Conservation (phyloP, 306 rosid species). For the Corylus americana region DNA sequence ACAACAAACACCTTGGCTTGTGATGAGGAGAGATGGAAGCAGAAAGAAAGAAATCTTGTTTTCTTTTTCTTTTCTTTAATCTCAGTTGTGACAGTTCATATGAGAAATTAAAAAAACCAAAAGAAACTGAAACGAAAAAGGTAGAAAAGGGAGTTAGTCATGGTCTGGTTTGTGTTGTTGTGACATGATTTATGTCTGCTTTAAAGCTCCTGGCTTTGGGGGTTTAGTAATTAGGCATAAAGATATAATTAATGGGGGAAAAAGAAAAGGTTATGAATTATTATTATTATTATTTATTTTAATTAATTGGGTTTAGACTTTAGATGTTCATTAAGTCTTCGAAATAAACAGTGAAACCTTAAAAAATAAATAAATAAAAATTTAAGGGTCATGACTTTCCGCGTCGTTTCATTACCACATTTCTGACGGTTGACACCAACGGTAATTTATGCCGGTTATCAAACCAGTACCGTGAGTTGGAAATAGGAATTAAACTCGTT, state of each 20-base stretch:
- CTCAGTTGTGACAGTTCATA: slow-evolving; percentile 54
- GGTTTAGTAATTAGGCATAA: slow-evolving; percentile 14
- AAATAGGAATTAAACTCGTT: too few relatives aligned
- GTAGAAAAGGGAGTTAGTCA: slow-evolving; percentile 13
- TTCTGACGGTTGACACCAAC: not conserved
- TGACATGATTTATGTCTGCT: slow-evolving; percentile 39
- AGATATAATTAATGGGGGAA: slow-evolving; percentile 7
- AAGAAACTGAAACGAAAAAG: slow-evolving; percentile 18
- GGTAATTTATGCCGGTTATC: not conserved
- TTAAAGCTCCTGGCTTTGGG: slow-evolving; percentile 16
- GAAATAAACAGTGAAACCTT: not conserved
- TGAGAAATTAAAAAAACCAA: slow-evolving; percentile 23
- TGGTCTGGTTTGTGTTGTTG: slow-evolving; percentile 29
- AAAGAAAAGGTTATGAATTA: not conserved
- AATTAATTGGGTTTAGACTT: not conserved
- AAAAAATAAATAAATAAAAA: not conserved
- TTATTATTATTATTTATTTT: slow-evolving; percentile 13
- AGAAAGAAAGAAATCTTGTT: slow-evolving; percentile 27
- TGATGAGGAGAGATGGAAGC: slow-evolving; percentile 8
- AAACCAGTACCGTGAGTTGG: too few relatives aligned
- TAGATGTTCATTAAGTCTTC: too few relatives aligned
- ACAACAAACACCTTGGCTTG: not conserved
- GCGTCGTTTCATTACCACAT: not conserved
- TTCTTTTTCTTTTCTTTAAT: not conserved
- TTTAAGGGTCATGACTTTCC: not conserved